These are phyloP conservation scores for Cicer arietinum DNA, from an alignment of 306 rosid genomes.

Conservation along the genomic window DNA sequence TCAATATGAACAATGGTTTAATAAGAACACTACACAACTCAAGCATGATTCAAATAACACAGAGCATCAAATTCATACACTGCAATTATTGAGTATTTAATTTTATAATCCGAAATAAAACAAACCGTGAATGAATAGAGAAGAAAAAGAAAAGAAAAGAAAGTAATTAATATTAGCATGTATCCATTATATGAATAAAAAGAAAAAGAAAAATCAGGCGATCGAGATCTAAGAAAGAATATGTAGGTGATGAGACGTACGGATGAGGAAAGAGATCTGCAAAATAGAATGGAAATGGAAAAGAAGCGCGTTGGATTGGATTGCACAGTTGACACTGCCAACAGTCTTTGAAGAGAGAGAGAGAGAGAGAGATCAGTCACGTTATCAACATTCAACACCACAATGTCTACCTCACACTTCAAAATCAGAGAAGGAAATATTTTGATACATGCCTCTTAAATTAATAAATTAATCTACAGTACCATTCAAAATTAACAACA, in stretches of 20 bases:
- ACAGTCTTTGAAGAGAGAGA: neutral
- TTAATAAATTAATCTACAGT: too few relatives aligned
- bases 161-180: neutral
- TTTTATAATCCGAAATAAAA: neutral
- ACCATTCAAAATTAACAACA: too few relatives aligned
- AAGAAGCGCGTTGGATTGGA: neutral
- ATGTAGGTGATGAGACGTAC: neutral
- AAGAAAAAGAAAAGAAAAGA: neutral
- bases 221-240: conserved; percentile 7
- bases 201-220: neutral
- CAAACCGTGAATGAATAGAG: neutral
- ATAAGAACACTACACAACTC: neutral
- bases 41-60: neutral
- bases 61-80: conserved; percentile 4
- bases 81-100: neutral
- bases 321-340: neutral
- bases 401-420: conserved; percentile 11
- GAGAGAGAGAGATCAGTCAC: conserved; percentile 23
- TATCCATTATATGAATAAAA: too few relatives aligned
- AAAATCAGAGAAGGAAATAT: too few relatives aligned
- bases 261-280: conserved; percentile 39
- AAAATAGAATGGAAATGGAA: neutral
- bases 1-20: neutral
- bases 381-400: conserved; percentile 11
- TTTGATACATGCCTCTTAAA: too few relatives aligned